phyloP scores from a whole-genome alignment of 768 basidiomycete genomes.

The Cystobasidium tubakii region DNA sequence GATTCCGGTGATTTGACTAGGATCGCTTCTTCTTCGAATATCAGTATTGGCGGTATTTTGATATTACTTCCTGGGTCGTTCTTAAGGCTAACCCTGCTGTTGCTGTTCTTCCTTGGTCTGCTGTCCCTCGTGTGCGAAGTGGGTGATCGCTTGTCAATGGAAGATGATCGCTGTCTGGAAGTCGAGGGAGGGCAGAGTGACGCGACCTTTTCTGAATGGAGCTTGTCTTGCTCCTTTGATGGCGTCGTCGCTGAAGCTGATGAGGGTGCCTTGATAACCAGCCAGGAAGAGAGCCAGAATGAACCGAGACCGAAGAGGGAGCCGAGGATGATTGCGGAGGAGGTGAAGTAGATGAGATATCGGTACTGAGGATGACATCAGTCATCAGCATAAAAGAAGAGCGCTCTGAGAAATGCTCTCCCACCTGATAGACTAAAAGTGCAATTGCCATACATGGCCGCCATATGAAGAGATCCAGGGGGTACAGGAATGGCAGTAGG shows the following conservation, averaged over 20 bases:
- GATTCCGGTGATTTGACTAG: neutral
- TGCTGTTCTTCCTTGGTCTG: neutral
- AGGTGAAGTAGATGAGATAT: slow-evolving; percentile 24
- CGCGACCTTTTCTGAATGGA: neutral
- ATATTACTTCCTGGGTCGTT: neutral
- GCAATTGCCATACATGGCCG: neutral
- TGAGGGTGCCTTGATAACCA: neutral
- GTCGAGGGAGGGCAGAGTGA: no score
- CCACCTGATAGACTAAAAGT: slow-evolving; percentile 6
- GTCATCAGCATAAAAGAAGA: neutral
- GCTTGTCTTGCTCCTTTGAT: neutral
- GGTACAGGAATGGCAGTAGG: slow-evolving; percentile 6
- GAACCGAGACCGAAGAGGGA: neutral
- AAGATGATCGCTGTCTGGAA: no score
- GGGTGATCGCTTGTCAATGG: no score
- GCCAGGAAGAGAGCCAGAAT: neutral
- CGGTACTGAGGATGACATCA: slow-evolving; percentile 1
- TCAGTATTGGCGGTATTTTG: neutral
- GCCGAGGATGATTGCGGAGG: slow-evolving; percentile 12
- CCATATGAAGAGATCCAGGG: slow-evolving; percentile 2
- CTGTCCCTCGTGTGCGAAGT: no score
- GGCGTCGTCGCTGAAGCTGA: neutral
- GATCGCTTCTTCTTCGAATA: neutral
- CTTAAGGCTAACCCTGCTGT: neutral
- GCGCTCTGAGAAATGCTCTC: neutral